These are phyloP conservation scores for Setaria viridis DNA, from an alignment of 202 grass and related monocot species.

Conservation along the genomic window DNA sequence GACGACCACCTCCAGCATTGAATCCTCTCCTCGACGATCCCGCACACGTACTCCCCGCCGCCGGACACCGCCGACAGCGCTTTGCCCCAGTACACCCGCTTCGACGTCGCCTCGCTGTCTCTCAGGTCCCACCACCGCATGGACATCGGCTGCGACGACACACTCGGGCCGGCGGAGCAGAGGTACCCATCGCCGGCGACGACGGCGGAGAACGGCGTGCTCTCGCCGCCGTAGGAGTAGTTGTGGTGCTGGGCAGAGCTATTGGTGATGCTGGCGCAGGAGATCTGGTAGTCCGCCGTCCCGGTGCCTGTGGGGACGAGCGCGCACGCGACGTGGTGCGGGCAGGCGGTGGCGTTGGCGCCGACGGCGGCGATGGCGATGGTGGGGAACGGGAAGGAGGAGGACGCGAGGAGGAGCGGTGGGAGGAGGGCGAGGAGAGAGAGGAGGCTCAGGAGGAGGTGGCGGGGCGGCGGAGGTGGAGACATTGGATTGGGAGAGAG, in stretches of 20 bases:
- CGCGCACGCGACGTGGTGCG: constrained; percentile 67
- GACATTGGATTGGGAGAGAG: constrained; percentile 58
- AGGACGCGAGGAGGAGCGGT: constrained; percentile 54
- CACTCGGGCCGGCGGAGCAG: constrained; percentile 53
- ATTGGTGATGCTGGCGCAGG: constrained; percentile 53
- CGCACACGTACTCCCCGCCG: constrained; percentile 69
- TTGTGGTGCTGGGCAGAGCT: constrained; percentile 14
- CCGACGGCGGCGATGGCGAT: constrained; percentile 67
- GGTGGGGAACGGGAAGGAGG: constrained; percentile 62
- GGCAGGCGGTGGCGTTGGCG: background rate
- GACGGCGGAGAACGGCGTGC: constrained; percentile 58
- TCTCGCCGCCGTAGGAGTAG: constrained; percentile 46
- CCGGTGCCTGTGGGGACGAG: background rate
- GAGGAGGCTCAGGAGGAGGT: constrained; percentile 31
- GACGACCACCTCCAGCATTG: constrained; percentile 75
- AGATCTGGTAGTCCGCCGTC: constrained; percentile 25
- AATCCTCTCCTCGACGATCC: constrained; percentile 43
- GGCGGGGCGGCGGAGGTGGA: constrained; percentile 44
- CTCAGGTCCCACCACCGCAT: constrained; percentile 82
- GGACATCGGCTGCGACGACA: constrained; percentile 14
- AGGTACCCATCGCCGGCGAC: constrained; percentile 83
- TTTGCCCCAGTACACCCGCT: constrained; percentile 67
- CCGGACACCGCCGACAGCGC: constrained; percentile 66
- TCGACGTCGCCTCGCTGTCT: background rate
- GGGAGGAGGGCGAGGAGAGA: constrained; percentile 31